Evolutionary conservation across 495 filamentous ascomycete species (phyloP).

Genomic region (Tuber magnatum): DNA sequence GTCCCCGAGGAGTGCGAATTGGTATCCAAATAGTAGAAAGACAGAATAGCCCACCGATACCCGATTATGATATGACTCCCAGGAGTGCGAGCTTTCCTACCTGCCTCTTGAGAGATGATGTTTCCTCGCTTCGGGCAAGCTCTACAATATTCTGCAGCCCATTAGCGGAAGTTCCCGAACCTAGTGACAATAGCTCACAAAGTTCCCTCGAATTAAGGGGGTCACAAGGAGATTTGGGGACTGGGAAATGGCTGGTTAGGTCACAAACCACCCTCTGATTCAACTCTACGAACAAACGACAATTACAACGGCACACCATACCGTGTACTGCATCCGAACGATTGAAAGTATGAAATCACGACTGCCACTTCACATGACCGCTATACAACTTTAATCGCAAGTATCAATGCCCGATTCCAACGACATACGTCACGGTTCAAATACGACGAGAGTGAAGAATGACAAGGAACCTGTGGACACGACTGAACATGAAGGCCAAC

Average conservation of each 20-base stretch:
- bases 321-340: background rate
- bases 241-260: slow-evolving; percentile 24
- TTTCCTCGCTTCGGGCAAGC: background rate
- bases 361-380: background rate
- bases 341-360: background rate
- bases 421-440: background rate
- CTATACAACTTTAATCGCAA: background rate
- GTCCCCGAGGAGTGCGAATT: background rate
- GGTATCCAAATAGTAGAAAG: slow-evolving; percentile 23
- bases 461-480: background rate
- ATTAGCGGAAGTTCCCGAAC: background rate
- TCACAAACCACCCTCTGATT: slow-evolving; percentile 23
- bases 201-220: slow-evolving; percentile 8
- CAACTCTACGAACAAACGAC: slow-evolving; percentile 20
- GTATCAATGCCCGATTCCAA: background rate
- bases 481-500: background rate
- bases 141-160: background rate
- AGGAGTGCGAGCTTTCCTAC: slow-evolving; percentile 28
- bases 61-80: slow-evolving; percentile 35
- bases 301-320: background rate
- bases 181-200: background rate
- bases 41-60: slow-evolving; percentile 33
- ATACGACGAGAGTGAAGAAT: background rate
- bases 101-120: slow-evolving; percentile 18
- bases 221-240: slow-evolving; percentile 21